These are phyloP conservation scores for Mycosphaerella sp. DNA, from an alignment of 2,329 filamentous ascomycete genomes.

Conservation along the genomic window DNA sequence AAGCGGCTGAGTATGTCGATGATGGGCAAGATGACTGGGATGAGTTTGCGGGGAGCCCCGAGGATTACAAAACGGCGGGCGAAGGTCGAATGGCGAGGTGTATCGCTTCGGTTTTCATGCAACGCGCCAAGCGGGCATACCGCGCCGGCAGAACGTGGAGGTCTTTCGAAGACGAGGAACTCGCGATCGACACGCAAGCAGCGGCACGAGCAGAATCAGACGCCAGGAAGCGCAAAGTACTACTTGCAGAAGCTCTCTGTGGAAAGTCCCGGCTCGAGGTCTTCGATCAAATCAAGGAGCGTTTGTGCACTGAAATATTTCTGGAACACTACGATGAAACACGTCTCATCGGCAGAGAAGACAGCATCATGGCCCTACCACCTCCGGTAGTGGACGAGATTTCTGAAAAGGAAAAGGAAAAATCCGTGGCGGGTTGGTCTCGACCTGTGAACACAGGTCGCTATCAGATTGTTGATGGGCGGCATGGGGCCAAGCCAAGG, in stretches of 20 bases:
- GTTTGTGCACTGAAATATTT: conserved; percentile 22
- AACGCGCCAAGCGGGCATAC: conserved; percentile 22
- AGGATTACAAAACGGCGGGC: background rate
- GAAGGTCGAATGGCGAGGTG: conserved; percentile 1
- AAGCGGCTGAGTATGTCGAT: conserved; percentile 4
- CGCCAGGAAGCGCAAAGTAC: conserved; percentile 3
- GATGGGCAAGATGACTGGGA: conserved; percentile 22
- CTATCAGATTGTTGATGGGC: too few species aligned
- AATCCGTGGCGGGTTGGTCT: background rate
- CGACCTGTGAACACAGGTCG: background rate
- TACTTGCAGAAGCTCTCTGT: conserved; percentile 11
- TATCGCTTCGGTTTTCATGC: conserved; percentile 19
- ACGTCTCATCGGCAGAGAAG: background rate
- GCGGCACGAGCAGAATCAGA: conserved; percentile 10
- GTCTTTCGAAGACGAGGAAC: conserved; percentile 22
- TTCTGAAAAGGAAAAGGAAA: background rate
- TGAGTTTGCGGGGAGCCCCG: conserved; percentile 9
- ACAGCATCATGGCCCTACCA: background rate
- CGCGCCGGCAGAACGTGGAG: conserved; percentile 6
- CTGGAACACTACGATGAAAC: conserved; percentile 5
- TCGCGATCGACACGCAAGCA: conserved; percentile 12
- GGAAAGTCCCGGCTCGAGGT: conserved; percentile 18
- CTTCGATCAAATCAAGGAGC: conserved; percentile 18
- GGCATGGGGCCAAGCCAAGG: too few species aligned
- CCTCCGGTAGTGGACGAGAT: background rate